phyloP scores from a whole-genome alignment of 495 filamentous ascomycete species.

The Bacidia gigantensis region DNA sequence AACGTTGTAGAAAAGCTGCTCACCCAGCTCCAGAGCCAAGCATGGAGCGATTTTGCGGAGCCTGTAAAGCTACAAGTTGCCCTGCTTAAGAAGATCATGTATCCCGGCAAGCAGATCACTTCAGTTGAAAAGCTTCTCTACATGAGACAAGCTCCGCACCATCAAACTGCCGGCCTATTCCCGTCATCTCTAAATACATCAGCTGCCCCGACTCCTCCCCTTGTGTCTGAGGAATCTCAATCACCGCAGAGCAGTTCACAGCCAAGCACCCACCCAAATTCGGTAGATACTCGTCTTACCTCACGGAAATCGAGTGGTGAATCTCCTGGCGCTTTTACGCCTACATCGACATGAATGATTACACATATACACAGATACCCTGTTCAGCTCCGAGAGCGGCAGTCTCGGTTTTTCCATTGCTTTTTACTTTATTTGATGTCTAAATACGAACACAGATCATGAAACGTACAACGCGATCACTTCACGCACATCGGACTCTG shows the following conservation, averaged over 20 bases:
- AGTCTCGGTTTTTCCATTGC: background rate
- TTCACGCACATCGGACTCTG: background rate
- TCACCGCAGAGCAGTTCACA: conserved; percentile 49
- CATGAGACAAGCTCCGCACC: conserved; percentile 17
- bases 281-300: conserved; percentile 30
- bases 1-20: conserved; percentile 59
- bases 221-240: conserved; percentile 47
- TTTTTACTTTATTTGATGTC: background rate
- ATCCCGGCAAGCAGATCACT: conserved; percentile 60
- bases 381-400: background rate
- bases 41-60: conserved; percentile 53
- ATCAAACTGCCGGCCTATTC: conserved; percentile 20
- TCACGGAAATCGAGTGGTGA: conserved; percentile 16
- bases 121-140: conserved; percentile 52
- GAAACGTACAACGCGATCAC: background rate
- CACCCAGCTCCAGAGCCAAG: conserved; percentile 48
- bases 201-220: conserved; percentile 41
- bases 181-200: conserved; percentile 33
- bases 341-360: conserved; percentile 13
- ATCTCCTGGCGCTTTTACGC: conserved; percentile 12
- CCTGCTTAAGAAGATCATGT: conserved; percentile 56
- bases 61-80: conserved; percentile 61
- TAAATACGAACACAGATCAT: background rate
- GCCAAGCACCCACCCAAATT: conserved; percentile 43
- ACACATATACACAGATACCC: background rate